These are phyloP conservation scores for Lachancea thermotolerans DNA, from an alignment of 805 yeast genomes.

Conservation along the genomic window DNA sequence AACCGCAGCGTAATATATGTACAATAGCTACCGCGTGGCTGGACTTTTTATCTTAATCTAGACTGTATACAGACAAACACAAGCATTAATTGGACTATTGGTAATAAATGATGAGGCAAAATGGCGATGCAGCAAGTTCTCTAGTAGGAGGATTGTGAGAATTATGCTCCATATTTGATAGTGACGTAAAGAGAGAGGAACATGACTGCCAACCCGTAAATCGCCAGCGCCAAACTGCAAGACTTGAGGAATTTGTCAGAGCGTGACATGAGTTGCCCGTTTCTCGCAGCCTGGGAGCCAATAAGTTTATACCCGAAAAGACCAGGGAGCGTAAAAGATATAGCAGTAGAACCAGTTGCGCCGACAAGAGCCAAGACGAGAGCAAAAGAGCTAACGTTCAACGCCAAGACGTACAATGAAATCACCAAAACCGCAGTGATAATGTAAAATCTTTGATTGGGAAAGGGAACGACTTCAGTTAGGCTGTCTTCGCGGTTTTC, in stretches of 20 bases:
- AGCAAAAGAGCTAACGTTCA: constrained; percentile 65
- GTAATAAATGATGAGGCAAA: too few species aligned
- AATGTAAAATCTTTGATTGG: constrained; percentile 17
- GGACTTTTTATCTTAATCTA: not conserved
- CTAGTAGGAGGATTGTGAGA: too few species aligned
- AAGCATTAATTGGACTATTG: constrained; percentile 1
- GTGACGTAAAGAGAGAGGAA: constrained; percentile 49
- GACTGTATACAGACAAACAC: not conserved
- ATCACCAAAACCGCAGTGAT: constrained; percentile 42
- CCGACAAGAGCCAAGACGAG: constrained; percentile 83
- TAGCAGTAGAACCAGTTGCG: constrained; percentile 87
- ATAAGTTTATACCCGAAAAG: constrained; percentile 72
- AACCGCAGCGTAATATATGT: not conserved
- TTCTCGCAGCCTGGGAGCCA: constrained; percentile 31
- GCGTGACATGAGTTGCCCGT: constrained; percentile 26
- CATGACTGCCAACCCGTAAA: constrained; percentile 72
- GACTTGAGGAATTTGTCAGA: constrained; percentile 31
- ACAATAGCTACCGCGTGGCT: not conserved
- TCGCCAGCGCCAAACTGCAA: constrained; percentile 47
- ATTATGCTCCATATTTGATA: constrained; percentile 10
- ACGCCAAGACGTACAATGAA: constrained; percentile 56
- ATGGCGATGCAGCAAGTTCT: not conserved
- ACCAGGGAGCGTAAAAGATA: constrained; percentile 87
- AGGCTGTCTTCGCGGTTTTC: not conserved
- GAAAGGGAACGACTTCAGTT: constrained; percentile 14